Evolutionary conservation across 2,329 filamentous ascomycete genomes (phyloP).

Genomic region (Pleoardoris graminearum): DNA sequence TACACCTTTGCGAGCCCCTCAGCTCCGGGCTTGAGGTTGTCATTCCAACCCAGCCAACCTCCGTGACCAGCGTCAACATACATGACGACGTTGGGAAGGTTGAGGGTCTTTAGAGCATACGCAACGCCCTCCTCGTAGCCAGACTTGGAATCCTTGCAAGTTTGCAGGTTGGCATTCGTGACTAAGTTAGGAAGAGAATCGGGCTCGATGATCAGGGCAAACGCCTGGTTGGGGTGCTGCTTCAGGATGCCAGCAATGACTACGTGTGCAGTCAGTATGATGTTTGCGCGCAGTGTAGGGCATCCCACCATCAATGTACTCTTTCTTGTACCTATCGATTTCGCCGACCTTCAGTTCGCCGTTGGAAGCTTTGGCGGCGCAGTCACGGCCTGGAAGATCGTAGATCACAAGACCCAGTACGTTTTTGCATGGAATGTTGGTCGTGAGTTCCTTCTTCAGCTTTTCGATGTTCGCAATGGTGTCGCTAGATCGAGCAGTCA

Average conservation of each 20-base stretch:
- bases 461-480: slow-evolving; percentile 8
- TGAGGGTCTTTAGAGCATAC: slow-evolving; percentile 33
- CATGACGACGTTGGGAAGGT: slow-evolving; percentile 32
- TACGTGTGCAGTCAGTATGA: too few species aligned
- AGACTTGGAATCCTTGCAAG: slow-evolving; percentile 28
- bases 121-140: slow-evolving; percentile 36
- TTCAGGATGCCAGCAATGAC: slow-evolving; percentile 15
- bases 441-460: slow-evolving; percentile 4
- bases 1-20: slow-evolving; percentile 30
- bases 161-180: slow-evolving; percentile 29
- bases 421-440: slow-evolving; percentile 3
- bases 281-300: too few species aligned
- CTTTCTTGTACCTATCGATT: slow-evolving; percentile 30
- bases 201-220: slow-evolving; percentile 36
- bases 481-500: not conserved
- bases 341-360: slow-evolving; percentile 42
- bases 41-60: slow-evolving; percentile 36
- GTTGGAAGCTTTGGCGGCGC: slow-evolving; percentile 74
- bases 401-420: slow-evolving; percentile 70
- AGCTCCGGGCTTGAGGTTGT: slow-evolving; percentile 33
- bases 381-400: slow-evolving; percentile 88
- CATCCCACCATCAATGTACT: slow-evolving; percentile 38
- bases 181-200: slow-evolving; percentile 34
- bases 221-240: slow-evolving; percentile 23
- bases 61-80: slow-evolving; percentile 38